These are phyloP conservation scores for Umbellularia californica DNA, from an alignment of 164 flowering plant genomes.

Conservation along the genomic window DNA sequence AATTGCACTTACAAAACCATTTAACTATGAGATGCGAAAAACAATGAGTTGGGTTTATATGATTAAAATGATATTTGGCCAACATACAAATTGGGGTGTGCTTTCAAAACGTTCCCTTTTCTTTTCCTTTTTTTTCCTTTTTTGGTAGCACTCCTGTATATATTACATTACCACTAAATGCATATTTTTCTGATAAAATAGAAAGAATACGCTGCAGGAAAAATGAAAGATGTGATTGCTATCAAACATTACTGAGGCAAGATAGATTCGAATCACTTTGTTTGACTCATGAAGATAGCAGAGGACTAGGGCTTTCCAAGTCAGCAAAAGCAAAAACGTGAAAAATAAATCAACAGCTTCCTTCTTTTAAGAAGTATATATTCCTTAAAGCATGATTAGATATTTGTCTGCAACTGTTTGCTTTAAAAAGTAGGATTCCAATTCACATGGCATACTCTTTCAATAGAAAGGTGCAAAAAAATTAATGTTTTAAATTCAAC, in stretches of 20 bases:
- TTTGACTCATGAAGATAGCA: not conserved
- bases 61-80: no score
- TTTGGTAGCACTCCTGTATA: no score
- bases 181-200: not conserved
- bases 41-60: no score
- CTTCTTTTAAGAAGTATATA: not conserved
- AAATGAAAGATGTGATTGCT: not conserved
- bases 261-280: not conserved
- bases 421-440: slow-evolving; percentile 2
- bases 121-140: no score
- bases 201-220: not conserved
- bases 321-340: not conserved
- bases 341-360: not conserved
- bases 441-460: not conserved
- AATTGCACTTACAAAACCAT: no score
- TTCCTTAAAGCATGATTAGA: slow-evolving; percentile 1
- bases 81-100: not conserved
- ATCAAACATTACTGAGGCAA: not conserved
- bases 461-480: not conserved
- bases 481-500: not conserved
- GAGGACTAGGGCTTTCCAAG: not conserved
- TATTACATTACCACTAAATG: not conserved
- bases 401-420: not conserved
- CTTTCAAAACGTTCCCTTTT: not conserved
- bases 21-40: no score